Evolutionary conservation across 495 filamentous ascomycete species (phyloP).

Genomic region (Clohesyomyces aquaticus): DNA sequence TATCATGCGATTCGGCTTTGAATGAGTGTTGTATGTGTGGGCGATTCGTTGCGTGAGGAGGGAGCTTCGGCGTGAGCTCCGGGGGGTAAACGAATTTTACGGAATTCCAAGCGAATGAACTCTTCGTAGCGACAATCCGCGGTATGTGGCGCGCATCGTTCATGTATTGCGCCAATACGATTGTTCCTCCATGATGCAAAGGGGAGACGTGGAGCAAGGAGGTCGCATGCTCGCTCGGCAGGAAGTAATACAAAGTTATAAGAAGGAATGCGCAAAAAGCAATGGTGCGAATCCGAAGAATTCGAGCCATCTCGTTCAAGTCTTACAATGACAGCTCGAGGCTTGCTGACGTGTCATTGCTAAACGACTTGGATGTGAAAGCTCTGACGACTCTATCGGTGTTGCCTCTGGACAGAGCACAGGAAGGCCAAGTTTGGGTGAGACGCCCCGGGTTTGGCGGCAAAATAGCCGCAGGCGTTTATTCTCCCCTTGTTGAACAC

Average conservation of each 20-base stretch:
- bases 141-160: slow-evolving; percentile 24
- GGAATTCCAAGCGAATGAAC: slow-evolving; percentile 24
- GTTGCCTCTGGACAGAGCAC: no score
- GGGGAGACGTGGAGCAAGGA: not conserved
- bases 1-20: slow-evolving; percentile 23
- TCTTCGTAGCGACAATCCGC: slow-evolving; percentile 12
- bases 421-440: no score
- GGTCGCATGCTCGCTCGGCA: slow-evolving; percentile 14
- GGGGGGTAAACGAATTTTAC: slow-evolving; percentile 29
- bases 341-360: not conserved
- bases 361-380: no score
- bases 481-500: no score
- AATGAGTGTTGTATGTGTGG: slow-evolving; percentile 42
- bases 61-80: slow-evolving; percentile 13
- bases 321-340: not conserved
- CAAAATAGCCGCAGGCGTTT: no score
- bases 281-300: slow-evolving; percentile 17
- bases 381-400: no score
- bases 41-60: slow-evolving; percentile 9
- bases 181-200: not conserved
- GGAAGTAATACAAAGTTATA: slow-evolving; percentile 21
- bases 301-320: slow-evolving; percentile 24
- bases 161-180: slow-evolving; percentile 22
- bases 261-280: slow-evolving; percentile 16
- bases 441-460: no score